These are phyloP conservation scores for Phlyctochytrium arcticum DNA, from an alignment of 192 early-diverging fungal genomes.

Conservation along the genomic window DNA sequence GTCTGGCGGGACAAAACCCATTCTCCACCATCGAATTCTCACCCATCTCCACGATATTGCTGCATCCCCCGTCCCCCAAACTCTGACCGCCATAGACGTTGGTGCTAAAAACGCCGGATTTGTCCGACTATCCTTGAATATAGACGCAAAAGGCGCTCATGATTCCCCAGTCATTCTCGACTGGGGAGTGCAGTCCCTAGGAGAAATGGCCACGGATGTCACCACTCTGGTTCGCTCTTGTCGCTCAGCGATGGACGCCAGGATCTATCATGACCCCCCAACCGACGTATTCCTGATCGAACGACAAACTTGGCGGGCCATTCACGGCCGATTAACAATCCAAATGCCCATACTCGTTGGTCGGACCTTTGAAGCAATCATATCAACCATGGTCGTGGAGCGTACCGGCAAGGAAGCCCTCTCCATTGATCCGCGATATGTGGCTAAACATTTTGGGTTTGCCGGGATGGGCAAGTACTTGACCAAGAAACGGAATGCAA, in stretches of 20 bases:
- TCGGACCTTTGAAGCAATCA: slow-evolving; percentile 1
- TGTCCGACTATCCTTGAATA: neutral
- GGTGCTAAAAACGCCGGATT: neutral
- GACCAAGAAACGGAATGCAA: slow-evolving; percentile 5
- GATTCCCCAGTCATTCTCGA: neutral
- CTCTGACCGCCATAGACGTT: slow-evolving; percentile 4
- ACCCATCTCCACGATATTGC: neutral
- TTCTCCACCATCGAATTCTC: neutral
- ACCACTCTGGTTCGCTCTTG: neutral
- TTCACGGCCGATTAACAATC: neutral
- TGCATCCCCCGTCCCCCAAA: neutral
- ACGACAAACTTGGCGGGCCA: slow-evolving; percentile 5
- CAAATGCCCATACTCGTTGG: neutral
- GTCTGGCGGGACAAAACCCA: neutral
- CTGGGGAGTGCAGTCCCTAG: slow-evolving; percentile 1
- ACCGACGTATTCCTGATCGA: slow-evolving; percentile 1
- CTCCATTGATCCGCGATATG: neutral
- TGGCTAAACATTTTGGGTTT: neutral
- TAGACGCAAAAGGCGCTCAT: neutral
- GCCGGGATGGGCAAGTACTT: neutral
- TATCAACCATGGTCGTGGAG: neutral
- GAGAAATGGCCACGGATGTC: neutral
- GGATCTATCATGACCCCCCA: neutral
- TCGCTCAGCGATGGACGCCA: neutral
- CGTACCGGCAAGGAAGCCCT: neutral